Percentiles rank a stretch among this genome's conserved stretches.
phyloP scores from a whole-genome alignment of 2,329 filamentous ascomycete species.

The Colletotrichum cereale region DNA sequence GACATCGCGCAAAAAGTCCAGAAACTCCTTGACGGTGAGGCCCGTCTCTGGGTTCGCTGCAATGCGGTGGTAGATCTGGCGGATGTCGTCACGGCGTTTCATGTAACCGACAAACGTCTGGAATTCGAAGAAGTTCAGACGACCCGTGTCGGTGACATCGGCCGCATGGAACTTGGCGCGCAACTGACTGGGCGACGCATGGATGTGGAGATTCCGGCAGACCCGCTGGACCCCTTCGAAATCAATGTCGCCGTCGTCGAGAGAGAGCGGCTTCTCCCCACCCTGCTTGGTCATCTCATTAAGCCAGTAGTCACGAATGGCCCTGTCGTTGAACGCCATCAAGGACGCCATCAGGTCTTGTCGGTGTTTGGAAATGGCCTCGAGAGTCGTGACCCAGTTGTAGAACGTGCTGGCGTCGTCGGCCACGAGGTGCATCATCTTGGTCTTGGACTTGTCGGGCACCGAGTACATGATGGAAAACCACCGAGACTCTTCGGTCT shows the following conservation, averaged over 20 bases:
- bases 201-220: conserved; percentile 92
- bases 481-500: conserved; percentile 78
- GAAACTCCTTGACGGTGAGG: conserved; percentile 80
- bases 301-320: conserved; percentile 87
- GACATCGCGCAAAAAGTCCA: conserved; percentile 77
- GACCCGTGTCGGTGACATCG: conserved; percentile 73
- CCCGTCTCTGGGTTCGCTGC: conserved; percentile 71
- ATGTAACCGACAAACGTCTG: conserved; percentile 84
- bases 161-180: conserved; percentile 80
- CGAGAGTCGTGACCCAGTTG: conserved; percentile 86
- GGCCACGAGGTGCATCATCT: conserved; percentile 90
- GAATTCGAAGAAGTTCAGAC: conserved; percentile 84
- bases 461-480: conserved; percentile 92
- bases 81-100: conserved; percentile 87
- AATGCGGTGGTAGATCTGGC: conserved; percentile 75
- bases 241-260: conserved; percentile 78
- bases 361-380: conserved; percentile 86
- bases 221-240: conserved; percentile 84
- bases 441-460: conserved; percentile 83
- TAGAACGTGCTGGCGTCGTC: conserved; percentile 78
- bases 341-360: conserved; percentile 92
- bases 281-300: conserved; percentile 81
- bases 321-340: conserved; percentile 85
- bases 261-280: conserved; percentile 57
- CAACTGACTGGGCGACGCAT: conserved; percentile 82